These are phyloP conservation scores for Aspergillus asperescens DNA, from an alignment of 495 filamentous ascomycete genomes.

Conservation along the genomic window DNA sequence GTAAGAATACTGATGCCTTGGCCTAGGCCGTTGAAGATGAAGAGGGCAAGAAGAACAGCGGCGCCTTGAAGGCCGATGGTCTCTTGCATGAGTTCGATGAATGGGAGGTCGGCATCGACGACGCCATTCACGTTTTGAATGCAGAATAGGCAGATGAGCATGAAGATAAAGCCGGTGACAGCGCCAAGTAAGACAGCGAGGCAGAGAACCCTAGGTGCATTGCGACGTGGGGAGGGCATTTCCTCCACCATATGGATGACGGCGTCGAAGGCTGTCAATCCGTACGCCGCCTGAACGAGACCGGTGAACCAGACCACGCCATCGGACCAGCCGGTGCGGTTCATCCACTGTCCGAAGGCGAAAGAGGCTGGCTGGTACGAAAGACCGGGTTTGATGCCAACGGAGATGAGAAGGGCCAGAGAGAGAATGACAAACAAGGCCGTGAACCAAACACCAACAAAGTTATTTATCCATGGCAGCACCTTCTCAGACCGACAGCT, in stretches of 20 bases:
- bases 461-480: conserved; percentile 45
- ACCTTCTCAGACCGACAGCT: conserved; percentile 41
- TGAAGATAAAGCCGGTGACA: conserved; percentile 62
- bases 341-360: conserved; percentile 54
- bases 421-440: conserved; percentile 42
- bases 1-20: conserved; percentile 44
- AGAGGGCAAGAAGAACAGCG: conserved; percentile 37
- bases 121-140: conserved; percentile 60
- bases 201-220: conserved; percentile 40
- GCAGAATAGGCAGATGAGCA: conserved; percentile 67
- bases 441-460: conserved; percentile 44
- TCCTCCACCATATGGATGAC: conserved; percentile 58
- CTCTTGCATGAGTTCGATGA: conserved; percentile 42
- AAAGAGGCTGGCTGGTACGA: conserved; percentile 42
- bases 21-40: conserved; percentile 46
- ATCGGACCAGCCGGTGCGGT: conserved; percentile 58
- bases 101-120: conserved; percentile 43
- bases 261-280: conserved; percentile 58
- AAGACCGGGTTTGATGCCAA: conserved; percentile 34
- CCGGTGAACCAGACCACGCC: conserved; percentile 61
- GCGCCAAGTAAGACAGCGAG: conserved; percentile 46
- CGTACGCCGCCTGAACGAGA: conserved; percentile 56
- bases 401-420: conserved; percentile 40
- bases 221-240: conserved; percentile 38
- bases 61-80: conserved; percentile 37